A percentile compares a stretch with the other conserved stretches of the same genome.
These are phyloP conservation scores for Aspergillus sp. DNA, from an alignment of 2,329 filamentous ascomycete genomes.

Conservation along the genomic window DNA sequence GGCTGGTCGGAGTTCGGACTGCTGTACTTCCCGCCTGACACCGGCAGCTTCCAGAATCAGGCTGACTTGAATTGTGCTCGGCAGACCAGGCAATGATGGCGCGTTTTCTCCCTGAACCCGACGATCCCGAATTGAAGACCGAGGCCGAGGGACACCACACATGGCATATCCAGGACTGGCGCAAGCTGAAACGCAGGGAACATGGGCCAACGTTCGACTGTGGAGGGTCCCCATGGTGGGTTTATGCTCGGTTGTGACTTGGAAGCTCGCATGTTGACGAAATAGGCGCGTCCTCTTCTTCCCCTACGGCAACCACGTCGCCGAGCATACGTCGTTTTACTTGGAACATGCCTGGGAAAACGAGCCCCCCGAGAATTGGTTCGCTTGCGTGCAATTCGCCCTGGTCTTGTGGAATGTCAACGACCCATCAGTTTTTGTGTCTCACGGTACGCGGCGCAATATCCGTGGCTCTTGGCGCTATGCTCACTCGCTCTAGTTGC, in stretches of 20 bases:
- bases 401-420: constrained; percentile 90
- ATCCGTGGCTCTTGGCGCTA: background rate
- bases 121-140: constrained; percentile 69
- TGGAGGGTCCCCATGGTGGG: constrained; percentile 76
- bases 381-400: constrained; percentile 90
- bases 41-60: too few relatives aligned
- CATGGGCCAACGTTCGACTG: constrained; percentile 84
- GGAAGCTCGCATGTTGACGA: constrained; percentile 12
- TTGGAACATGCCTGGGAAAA: constrained; percentile 83
- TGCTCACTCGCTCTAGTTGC: constrained; percentile 42
- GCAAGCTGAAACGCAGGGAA: constrained; percentile 63
- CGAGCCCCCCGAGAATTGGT: constrained; percentile 82
- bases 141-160: constrained; percentile 67
- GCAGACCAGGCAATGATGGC: constrained; percentile 78
- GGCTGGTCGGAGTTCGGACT: too few relatives aligned
- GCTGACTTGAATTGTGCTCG: too few relatives aligned
- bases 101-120: constrained; percentile 61
- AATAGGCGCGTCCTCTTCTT: constrained; percentile 86
- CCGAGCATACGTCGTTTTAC: constrained; percentile 91
- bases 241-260: constrained; percentile 8
- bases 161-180: constrained; percentile 84
- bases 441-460: constrained; percentile 50
- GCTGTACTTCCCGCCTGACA: too few relatives aligned
- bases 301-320: constrained; percentile 85
- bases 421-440: constrained; percentile 71